Evolutionary conservation across 202 grass and related monocot genomes (phyloP), one percentile per base, ranked within the genome.

Genomic region (Musa balbisiana): DNA sequence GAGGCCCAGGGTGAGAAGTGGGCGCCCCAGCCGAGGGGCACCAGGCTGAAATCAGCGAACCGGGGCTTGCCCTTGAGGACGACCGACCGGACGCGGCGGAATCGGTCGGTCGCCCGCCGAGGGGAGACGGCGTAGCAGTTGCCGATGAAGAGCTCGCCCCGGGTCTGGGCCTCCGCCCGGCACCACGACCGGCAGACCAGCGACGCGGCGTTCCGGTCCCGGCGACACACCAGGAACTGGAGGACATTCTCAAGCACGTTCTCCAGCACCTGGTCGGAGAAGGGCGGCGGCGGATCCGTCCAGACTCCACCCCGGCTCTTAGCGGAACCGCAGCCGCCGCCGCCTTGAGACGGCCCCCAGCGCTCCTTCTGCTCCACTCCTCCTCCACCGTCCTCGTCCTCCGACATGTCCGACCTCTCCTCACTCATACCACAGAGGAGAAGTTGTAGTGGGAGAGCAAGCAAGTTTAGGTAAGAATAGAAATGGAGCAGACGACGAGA

Each of bases 1-100:
- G 25, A 15, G 15, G 65, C 25, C 25, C 65, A 68, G 12, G 65
- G 26, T 14, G 22, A 6, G 12, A 68, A 68, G 26, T 68, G 26
- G 14, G 26, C 26, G 65, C 65, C 65, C 65, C 65, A 68, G 25
- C 25, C 2, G 25, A 15, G 8, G 11, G 65, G 65, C 23, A 68
- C 14, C 11, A 68, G 65, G 27, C 26, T 15, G 65, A 68, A 68
- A 25, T 68, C 65, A 17, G 65, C 65, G 65, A 68, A 68, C 23
- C 65, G 65, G 12, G 65, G 26, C 65, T 68, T 68, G 23, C 65
- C 65, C 65, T 68, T 68, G 65, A 68, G 65, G 27, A 68, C 65
- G 23, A 68, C 25, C 65, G 26, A 24, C 26, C 65, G 65, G 22
- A 43, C 24, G 26, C 65, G 65, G 25, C 14, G 65, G 65, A 68